phyloP scores from a whole-genome alignment of 2,329 filamentous ascomycete genomes.

The Monilinia laxa region DNA sequence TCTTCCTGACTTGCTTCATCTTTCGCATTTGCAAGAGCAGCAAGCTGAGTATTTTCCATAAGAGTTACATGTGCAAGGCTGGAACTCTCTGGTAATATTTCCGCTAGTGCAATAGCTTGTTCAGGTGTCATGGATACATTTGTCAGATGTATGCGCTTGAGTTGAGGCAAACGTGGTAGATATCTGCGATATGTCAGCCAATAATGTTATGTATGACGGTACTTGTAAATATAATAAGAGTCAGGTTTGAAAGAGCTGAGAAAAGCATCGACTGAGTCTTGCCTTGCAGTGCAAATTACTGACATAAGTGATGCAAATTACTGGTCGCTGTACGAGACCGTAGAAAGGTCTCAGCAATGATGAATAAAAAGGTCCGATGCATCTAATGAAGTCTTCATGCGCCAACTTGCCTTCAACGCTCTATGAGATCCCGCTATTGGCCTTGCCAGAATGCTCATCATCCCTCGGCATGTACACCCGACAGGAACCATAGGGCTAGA shows the following conservation, averaged over 20 bases:
- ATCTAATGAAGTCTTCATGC: not conserved
- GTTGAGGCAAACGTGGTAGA: slow-evolving; percentile 70
- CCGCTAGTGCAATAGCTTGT: slow-evolving; percentile 86
- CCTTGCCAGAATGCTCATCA: not conserved
- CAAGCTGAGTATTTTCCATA: slow-evolving; percentile 74
- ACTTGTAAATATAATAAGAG: not conserved
- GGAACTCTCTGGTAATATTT: slow-evolving; percentile 81
- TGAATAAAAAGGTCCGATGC: not conserved
- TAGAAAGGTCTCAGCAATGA: not conserved
- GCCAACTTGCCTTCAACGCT: not conserved
- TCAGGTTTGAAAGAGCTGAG: slow-evolving; percentile 15
- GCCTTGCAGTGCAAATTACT: not conserved
- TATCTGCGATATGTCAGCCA: slow-evolving; percentile 49
- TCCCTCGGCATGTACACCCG: not conserved
- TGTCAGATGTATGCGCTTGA: slow-evolving; percentile 84
- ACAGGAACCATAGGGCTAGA: not conserved
- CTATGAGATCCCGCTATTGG: not conserved
- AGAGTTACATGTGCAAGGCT: slow-evolving; percentile 84
- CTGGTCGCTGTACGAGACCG: slow-evolving; percentile 18
- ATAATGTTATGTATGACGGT: slow-evolving; percentile 5
- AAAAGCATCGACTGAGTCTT: slow-evolving; percentile 2
- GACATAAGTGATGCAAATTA: slow-evolving; percentile 18
- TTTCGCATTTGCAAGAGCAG: slow-evolving; percentile 68
- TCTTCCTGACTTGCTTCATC: slow-evolving; percentile 85
- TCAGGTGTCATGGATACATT: slow-evolving; percentile 83